Evolutionary conservation across 495 filamentous ascomycete species (phyloP), one percentile per base, ranked within the genome.

Genomic region (Neurospora pannonica): DNA sequence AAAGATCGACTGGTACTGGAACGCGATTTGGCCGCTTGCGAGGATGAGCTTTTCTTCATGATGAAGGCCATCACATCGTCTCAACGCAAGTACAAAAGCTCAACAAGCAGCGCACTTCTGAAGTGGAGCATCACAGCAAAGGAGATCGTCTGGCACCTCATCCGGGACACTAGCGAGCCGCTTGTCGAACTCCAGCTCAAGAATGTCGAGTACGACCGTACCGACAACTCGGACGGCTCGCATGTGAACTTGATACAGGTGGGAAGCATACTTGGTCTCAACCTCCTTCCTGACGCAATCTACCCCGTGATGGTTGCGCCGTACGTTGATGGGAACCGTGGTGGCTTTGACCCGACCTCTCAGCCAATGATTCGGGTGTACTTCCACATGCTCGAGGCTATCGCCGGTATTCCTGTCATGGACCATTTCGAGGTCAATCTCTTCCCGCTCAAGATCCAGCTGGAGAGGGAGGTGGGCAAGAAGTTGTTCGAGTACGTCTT

Each of bases 1-100:
- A 88, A 95, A 75, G 94, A 97, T 80, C 89, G 94, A 39, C 83
- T 97, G 75, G 80, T 89, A 9, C 88, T 99, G 34, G 96, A 98
- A 78, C 90, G 92, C 54, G 96, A 99, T 78, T 85, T 99, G 72
- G 88, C 92, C 21, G 89, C 88, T 70, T 98, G 92, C 79, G 97
- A 98, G 79, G 97, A 99, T 78, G 97, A 99, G 82, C 84, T 99
- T 40, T 99, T 99, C 85, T 99, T 99, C 85, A 92, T 98, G 88
- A 98, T 98, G 97, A 98, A 99, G 77, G 96, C 96, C 28, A 98
- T 99, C 82, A 99, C 95, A 1, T 95, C 95, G 4, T 94, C 94
- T 10, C 96, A 99, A 79, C 85, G 94, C 73, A 95, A 94, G 78
- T 89, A 89, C 67, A 93, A 97, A 72, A 94, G 89, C 82, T 75